Evolutionary conservation across 306 rosid species (phyloP), one percentile per base, ranked within the genome.

Genomic region (Psophocarpus tetragonolobus): DNA sequence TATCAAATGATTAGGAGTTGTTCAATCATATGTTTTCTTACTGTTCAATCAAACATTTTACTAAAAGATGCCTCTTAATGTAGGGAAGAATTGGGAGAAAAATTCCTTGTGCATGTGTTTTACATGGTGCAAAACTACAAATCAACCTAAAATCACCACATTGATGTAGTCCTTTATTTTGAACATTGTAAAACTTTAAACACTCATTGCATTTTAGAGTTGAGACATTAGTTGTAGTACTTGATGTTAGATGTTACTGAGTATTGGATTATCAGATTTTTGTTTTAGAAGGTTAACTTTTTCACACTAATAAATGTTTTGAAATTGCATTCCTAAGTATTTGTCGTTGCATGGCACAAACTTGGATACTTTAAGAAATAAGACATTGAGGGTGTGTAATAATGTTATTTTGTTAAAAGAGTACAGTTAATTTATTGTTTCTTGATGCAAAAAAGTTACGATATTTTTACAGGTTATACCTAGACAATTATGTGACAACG

Each of bases 401-500:
- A 8, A 7, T 6, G 57, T 60, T 68, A 9, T 15, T 57, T 38
- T 18, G 10, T 42, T 74, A 33, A 36, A 70, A 26, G 48, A 15
- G 29, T 63, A 14, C 24, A 24, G 35, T 54, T 61, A 7, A 20
- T 74, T 74, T 33, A 51, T 75, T 29, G 33, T 48, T 24, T 81
- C 35, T 71, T 84, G 39, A 76, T 80, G 29, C 51, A 26, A 47
- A 45, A n/a, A 54, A 57, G 26, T 67, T 62, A 27, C 3, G 33
- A 51, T 33, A 24, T 54, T 58, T 15, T 68, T 91, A 79, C 89
- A 96, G 99, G 94, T 92, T 83, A 96, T 96, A 62, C 99, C 99
- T 27, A 79, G 99, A 39, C 99, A 96, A 78, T 89, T 96, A 74
- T 96, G 99, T 80, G 99, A 96, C 88, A 96, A 96, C 71, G 99